Evolutionary conservation across 2,329 filamentous ascomycete genomes (phyloP).

Genomic region (Chaetomiaceae sp.): DNA sequence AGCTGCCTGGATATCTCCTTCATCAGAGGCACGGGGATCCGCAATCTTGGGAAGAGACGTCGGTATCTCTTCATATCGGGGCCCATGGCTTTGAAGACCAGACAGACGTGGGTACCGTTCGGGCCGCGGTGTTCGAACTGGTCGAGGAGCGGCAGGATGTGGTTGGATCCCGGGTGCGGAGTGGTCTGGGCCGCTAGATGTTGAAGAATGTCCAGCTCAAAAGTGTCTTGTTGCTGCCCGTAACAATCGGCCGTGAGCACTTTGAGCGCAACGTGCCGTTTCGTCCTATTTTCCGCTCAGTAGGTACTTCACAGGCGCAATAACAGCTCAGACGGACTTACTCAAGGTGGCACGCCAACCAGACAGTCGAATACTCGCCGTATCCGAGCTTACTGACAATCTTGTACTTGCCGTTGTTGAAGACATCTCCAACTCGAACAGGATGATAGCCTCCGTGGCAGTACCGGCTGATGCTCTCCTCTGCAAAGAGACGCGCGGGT

Average conservation of each 20-base stretch:
- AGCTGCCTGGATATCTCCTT: conserved; percentile 12
- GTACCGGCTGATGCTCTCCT: conserved; percentile 7
- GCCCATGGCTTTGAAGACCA: conserved; percentile 16
- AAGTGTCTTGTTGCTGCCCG: background rate
- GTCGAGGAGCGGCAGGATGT: conserved; percentile 5
- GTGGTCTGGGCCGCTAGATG: background rate
- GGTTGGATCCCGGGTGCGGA: background rate
- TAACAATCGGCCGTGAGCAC: conserved; percentile 11
- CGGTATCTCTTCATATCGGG: conserved; percentile 8
- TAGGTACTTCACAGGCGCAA: too few relatives aligned
- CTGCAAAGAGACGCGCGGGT: background rate
- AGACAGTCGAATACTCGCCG: conserved; percentile 14
- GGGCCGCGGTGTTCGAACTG: conserved; percentile 11
- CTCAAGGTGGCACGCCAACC: conserved; percentile 9
- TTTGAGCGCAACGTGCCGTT: conserved; percentile 12
- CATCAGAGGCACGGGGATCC: conserved; percentile 11
- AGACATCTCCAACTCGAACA: conserved; percentile 13
- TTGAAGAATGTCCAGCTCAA: conserved; percentile 11
- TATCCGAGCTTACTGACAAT: conserved; percentile 10
- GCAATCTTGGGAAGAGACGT: conserved; percentile 3
- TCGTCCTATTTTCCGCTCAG: background rate
- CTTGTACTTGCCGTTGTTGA: conserved; percentile 6
- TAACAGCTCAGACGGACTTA: conserved; percentile 2
- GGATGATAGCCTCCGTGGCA: conserved; percentile 13
- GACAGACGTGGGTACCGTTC: conserved; percentile 12